Base-by-base conservation (phyloP, 1,284 basidiomycete species). In the Omphalotus olearius region DNA sequence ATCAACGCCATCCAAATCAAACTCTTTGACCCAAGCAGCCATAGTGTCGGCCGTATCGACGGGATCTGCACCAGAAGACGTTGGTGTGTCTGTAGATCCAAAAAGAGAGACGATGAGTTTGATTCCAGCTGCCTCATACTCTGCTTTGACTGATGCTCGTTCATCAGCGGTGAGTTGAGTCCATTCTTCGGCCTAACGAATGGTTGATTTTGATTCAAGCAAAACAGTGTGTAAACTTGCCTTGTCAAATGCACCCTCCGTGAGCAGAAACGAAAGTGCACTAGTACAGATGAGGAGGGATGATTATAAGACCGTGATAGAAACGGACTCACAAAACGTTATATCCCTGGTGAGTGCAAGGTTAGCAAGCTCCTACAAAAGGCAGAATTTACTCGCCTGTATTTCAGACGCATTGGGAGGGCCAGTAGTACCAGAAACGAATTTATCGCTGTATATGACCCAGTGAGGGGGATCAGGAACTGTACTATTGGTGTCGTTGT, bases 71-170 rank as follows among this genome's bases (percentile, higher is more conserved):
- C 66, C 63, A 4, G 62, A 64, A 1, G 71, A 67, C 18, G 78
- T 80, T 6, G 80, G 79, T 9, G 68, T 69, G 56, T 80, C 78
- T 1, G 75, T 75, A 0, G 73, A 68, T 17, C 82, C 83, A 53
- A 84, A 83, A 1, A 67, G 69, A 23, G 79, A 78, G 2, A 83
- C 80, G 2, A 83, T 67, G 33, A 83, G 59, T 28, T 75, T 77
- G 52, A 83, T 80, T 9, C 80, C 81, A 5, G 80, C 80, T 3
- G 73, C 70, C 5, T 68, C 69, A 57, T 83, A 83, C 54, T 79
- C 69, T 0, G 70, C 57, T 54, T 80, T 69, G 57, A 75, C 68
- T 13, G 69, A 59, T 26, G 70, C 54, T 20, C 80, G 71, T 45
- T 78, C 62, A 17, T 63, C 60, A 23, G 62, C 67, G 11, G 69